phyloP scores from a whole-genome alignment of 139 green algal genomes.

The Chlamydomonas sp. region DNA sequence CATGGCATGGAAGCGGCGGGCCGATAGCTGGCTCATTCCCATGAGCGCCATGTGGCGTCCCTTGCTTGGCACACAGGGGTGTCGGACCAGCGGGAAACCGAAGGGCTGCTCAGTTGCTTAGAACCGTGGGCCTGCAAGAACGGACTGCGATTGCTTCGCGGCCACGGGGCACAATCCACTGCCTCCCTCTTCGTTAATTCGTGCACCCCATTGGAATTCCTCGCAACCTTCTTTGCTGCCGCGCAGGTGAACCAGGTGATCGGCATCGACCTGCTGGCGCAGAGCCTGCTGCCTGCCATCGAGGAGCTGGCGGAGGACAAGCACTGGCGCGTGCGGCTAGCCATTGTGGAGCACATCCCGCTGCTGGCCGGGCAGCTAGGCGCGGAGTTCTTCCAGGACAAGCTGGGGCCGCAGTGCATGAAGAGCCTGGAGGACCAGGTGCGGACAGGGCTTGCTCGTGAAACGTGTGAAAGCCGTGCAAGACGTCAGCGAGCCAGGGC shows the following conservation, averaged over 20 bases:
- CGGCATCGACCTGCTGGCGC: constrained; percentile 92
- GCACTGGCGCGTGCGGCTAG: constrained; percentile 98
- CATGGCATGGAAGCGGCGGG: not conserved
- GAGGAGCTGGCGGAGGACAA: constrained; percentile 97
- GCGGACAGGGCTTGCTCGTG: no score
- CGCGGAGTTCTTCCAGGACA: constrained; percentile 84
- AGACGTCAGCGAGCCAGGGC: not conserved
- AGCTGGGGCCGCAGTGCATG: constrained; percentile 96
- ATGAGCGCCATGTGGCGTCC: no score
- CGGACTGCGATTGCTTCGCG: no score
- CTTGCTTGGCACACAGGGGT: no score
- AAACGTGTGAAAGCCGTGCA: no score
- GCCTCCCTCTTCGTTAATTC: no score
- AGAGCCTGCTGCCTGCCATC: constrained; percentile 96
- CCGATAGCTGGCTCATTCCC: no score
- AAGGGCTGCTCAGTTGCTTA: no score
- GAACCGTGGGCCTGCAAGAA: no score
- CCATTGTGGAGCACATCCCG: constrained; percentile 99
- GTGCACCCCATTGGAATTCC: not conserved
- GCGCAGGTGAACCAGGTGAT: constrained; percentile 86
- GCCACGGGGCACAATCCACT: no score
- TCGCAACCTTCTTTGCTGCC: not conserved
- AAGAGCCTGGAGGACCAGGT: constrained; percentile 94
- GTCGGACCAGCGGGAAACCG: no score
- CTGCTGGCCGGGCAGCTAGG: constrained; percentile 94